A percentile compares a stretch with the other conserved stretches of the same genome.
Conservation (phyloP, 768 basidiomycete species). For the Clitopilus hobsonii region DNA sequence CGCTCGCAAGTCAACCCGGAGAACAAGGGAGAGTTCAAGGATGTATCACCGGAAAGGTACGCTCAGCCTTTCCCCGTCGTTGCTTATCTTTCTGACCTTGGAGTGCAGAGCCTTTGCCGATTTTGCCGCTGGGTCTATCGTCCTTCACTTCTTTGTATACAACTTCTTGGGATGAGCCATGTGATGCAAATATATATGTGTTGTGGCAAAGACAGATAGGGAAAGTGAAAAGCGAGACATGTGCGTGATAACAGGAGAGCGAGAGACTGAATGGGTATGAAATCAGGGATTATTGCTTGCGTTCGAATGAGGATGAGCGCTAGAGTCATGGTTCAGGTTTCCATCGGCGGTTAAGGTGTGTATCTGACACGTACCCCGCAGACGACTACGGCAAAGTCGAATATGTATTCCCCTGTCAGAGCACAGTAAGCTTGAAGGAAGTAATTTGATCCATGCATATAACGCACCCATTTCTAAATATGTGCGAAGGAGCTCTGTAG, state of each 20-base stretch:
- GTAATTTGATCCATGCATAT: not conserved
- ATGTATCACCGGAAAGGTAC: conserved; percentile 90
- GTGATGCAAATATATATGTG: not conserved
- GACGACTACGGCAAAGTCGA: conserved; percentile 83
- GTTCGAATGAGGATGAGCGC: conserved; percentile 75
- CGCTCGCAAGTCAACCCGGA: conserved; percentile 89
- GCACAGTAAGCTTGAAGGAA: conserved; percentile 4
- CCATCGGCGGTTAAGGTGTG: not conserved
- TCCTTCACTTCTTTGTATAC: conserved; percentile 97
- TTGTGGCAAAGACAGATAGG: not conserved
- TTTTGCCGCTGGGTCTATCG: conserved; percentile 90
- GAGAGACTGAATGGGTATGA: not conserved
- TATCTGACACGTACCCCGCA: conserved; percentile 56
- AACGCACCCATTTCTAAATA: conserved; percentile 77
- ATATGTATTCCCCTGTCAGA: conserved; percentile 70
- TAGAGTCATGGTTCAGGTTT: conserved; percentile 21
- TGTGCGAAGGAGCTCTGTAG: conserved; percentile 60
- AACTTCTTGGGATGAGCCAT: conserved; percentile 87
- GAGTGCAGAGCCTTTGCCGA: conserved; percentile 88
- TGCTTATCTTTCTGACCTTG: not conserved
- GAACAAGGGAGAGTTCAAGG: conserved; percentile 79
- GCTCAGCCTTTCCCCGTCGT: conserved; percentile 16
- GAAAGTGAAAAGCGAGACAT: not conserved
- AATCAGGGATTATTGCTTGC: conserved; percentile 20
- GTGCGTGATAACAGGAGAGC: not conserved